Percentiles rank a stretch among this genome's conserved stretches.
These are phyloP conservation scores for Magnaporthiopsis poae DNA, from an alignment of 2,329 filamentous ascomycete genomes.

Conservation along the genomic window DNA sequence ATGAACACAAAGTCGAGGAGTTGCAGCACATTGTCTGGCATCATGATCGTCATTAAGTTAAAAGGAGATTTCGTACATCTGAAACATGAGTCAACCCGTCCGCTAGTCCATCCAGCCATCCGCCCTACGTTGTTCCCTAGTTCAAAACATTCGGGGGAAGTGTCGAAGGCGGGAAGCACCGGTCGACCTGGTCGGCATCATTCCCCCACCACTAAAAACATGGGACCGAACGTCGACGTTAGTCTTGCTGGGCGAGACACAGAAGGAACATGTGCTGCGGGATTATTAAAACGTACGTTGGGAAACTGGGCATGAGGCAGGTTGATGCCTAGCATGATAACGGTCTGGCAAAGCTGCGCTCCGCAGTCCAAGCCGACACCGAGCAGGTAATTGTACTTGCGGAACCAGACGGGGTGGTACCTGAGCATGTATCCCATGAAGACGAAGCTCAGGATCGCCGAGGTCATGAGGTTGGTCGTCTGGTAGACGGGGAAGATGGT, in stretches of 20 bases:
- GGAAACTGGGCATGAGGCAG: slow-evolving; percentile 18
- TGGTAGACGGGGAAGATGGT: slow-evolving; percentile 20
- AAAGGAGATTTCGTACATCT: not conserved
- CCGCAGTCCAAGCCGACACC: slow-evolving; percentile 29
- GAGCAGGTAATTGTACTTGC: slow-evolving; percentile 33
- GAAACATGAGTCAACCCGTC: not conserved
- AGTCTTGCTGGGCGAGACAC: too few relatives aligned
- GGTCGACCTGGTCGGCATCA: slow-evolving; percentile 13
- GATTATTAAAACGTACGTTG: slow-evolving; percentile 19
- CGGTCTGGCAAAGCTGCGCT: slow-evolving; percentile 20
- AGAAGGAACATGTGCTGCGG: too few relatives aligned
- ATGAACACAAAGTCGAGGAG: too few relatives aligned
- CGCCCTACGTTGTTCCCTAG: not conserved
- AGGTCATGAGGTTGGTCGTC: slow-evolving; percentile 21
- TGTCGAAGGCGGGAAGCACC: slow-evolving; percentile 18
- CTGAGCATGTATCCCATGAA: slow-evolving; percentile 23
- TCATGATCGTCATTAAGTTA: not conserved
- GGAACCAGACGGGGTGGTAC: slow-evolving; percentile 27
- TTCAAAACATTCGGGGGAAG: slow-evolving; percentile 16
- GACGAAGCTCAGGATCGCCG: slow-evolving; percentile 16
- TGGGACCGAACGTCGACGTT: not conserved
- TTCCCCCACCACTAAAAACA: not conserved
- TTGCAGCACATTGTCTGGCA: not conserved
- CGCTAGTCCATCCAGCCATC: not conserved
- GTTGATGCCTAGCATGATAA: slow-evolving; percentile 22